Conservation (phyloP, 305 asterid species). For the Fraxinus baroniana region DNA sequence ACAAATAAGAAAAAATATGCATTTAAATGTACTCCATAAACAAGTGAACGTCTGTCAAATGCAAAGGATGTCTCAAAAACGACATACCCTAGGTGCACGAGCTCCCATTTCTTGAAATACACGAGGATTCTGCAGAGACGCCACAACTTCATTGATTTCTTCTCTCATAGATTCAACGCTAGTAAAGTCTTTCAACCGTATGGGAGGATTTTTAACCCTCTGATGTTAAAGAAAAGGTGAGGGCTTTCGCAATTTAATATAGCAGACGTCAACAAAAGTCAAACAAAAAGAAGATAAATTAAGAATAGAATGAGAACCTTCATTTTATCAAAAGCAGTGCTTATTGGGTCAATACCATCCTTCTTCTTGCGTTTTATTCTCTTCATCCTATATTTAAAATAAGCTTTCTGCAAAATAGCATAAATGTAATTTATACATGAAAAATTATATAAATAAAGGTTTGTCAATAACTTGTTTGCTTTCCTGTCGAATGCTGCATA, state of each 20-base stretch:
- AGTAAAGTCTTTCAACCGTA: constrained; percentile 82
- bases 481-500: not conserved
- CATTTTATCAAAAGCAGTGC: constrained; percentile 95
- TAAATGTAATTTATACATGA: constrained; percentile 8
- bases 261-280: constrained; percentile 6
- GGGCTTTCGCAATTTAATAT: constrained; percentile 25
- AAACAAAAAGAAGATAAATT: constrained; percentile 13
- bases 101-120: constrained; percentile 99
- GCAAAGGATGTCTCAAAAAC: constrained; percentile 16
- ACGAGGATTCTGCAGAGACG: constrained; percentile 84
- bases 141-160: constrained; percentile 96
- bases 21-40: not conserved
- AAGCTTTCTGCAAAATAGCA: constrained; percentile 67
- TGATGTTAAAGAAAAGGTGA: constrained; percentile 32
- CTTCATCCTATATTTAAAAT: constrained; percentile 42
- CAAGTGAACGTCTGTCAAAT: constrained; percentile 12
- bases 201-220: constrained; percentile 98
- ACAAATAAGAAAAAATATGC: not conserved
- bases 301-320: constrained; percentile 54
- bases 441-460: constrained; percentile 4
- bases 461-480: not conserved
- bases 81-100: constrained; percentile 97
- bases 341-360: constrained; percentile 89
- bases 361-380: constrained; percentile 51
- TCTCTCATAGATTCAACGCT: constrained; percentile 93